A percentile compares a stretch with the other conserved stretches of the same genome.
These are phyloP conservation scores for Sarocladium strictum DNA, from an alignment of 2,329 filamentous ascomycete species.

Conservation along the genomic window DNA sequence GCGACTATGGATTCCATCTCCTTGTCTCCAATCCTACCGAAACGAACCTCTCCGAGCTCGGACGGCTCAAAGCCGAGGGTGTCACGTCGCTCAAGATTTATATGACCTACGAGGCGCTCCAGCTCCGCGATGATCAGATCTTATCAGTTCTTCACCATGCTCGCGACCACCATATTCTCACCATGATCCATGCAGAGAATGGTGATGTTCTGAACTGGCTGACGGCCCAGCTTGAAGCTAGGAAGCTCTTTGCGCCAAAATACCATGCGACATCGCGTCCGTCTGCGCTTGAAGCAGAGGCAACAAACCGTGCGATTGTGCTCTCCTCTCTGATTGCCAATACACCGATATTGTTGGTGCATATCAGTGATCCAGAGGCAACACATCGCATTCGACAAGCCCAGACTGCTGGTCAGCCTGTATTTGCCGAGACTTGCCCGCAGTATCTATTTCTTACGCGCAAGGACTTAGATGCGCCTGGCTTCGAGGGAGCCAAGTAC, in stretches of 20 bases:
- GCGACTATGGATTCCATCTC: conserved; percentile 52
- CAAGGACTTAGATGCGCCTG: conserved; percentile 39
- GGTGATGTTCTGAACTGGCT: conserved; percentile 48
- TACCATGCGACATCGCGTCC: conserved; percentile 45
- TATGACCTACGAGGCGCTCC: conserved; percentile 46
- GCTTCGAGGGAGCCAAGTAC: conserved; percentile 49
- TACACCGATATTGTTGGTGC: conserved; percentile 46
- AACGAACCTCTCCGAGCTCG: conserved; percentile 34
- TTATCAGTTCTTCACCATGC: conserved; percentile 41
- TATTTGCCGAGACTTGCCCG: conserved; percentile 50
- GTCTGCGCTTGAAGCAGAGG: conserved; percentile 43
- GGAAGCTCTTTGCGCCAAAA: conserved; percentile 40
- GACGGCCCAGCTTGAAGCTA: conserved; percentile 43
- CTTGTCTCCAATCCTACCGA: conserved; percentile 39
- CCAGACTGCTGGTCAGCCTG: conserved; percentile 39
- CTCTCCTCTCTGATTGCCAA: conserved; percentile 40
- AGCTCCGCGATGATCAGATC: conserved; percentile 42
- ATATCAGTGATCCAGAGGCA: conserved; percentile 42
- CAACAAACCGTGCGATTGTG: conserved; percentile 45
- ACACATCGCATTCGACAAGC: conserved; percentile 40
- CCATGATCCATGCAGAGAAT: conserved; percentile 52
- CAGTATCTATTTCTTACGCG: conserved; percentile 50
- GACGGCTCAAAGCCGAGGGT: conserved; percentile 27
- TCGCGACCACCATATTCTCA: conserved; percentile 43
- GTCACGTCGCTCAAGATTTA: conserved; percentile 45